Percentiles rank a stretch among this genome's conserved stretches.
These are phyloP conservation scores for Knoxdaviesia capensis DNA, from an alignment of 2,329 filamentous ascomycete genomes.

Conservation along the genomic window DNA sequence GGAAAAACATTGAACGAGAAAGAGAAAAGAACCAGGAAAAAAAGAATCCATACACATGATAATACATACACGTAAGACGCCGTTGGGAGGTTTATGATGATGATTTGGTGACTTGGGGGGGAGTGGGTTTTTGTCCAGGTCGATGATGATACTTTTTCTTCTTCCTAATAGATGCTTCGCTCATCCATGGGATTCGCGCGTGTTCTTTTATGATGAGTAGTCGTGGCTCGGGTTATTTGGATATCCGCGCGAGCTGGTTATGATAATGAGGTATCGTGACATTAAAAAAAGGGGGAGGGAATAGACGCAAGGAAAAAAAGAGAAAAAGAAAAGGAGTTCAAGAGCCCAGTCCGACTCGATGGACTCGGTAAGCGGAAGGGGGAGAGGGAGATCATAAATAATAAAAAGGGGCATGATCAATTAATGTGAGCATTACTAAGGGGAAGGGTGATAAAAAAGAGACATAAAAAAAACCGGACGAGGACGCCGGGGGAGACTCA, in stretches of 20 bases:
- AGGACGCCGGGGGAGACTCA: constrained; percentile 5
- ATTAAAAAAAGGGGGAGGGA: background rate
- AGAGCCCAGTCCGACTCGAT: background rate
- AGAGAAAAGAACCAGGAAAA: constrained; percentile 1
- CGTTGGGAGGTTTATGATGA: no score
- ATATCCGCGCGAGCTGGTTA: no score
- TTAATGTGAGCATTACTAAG: background rate
- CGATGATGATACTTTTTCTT: no score
- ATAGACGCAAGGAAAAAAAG: constrained; percentile 1
- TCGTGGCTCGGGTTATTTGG: no score
- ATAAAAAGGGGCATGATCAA: background rate
- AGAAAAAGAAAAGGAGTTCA: constrained; percentile 4
- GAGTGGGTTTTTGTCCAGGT: no score
- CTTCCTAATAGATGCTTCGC: no score
- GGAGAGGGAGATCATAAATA: background rate
- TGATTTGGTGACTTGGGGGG: no score
- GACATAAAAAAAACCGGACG: constrained; percentile 5
- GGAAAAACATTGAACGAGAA: background rate
- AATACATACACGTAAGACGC: background rate
- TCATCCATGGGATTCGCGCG: no score
- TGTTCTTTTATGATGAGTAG: no score
- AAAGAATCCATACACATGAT: constrained; percentile 1
- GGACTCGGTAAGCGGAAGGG: background rate
- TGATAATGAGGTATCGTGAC: background rate
- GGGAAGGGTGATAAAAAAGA: constrained; percentile 3